Evolutionary conservation across 2,329 filamentous ascomycete species (phyloP), one percentile per base, ranked within the genome.

Genomic region (Neonectria faginata): DNA sequence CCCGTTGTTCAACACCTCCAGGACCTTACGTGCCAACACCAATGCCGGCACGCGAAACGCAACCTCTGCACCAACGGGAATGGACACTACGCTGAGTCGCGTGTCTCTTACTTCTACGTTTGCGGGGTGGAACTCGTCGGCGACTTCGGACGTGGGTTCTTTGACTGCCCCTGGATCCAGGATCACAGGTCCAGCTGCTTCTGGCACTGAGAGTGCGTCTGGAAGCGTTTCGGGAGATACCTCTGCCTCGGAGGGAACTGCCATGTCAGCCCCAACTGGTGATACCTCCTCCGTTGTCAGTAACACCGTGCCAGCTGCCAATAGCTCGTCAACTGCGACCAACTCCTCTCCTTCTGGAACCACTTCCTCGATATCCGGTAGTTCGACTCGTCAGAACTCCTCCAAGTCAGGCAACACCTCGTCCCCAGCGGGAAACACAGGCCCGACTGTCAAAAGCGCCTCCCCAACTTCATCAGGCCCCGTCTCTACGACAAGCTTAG

Each of bases 61-160:
- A 14, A 61, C 58, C 5, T 52, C 36, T 25, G 29, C 10, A 11
- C n/a, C 36, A 7, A 29, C 36, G 6, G 16, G 5, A 3, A 9
- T 8, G 16, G 16, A 36, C 3, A 51, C 44, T 20, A 25, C 25
- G 8, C 27, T 20, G 11, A 56, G 12, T 14, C 18, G 9, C 29
- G 18, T 12, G 9, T n/a, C 20, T 10, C 57, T 22, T 3, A 36
- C 44, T 6, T 45, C 60, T 12, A 22, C 20, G 11, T 57, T 57
- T 25, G 10, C 51, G 0, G 31, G 45, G 6, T 65, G 52, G 62
- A 65, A 61, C 51, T 59, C 50, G n/a, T 62, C 63, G 3, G 7
- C 48, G 1, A 25, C 29, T 16, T 25, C 53, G 4, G 25, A 8
- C 1, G 52, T 41, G 18, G 16, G 12, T 22, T 48, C 27, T 3